A percentile compares a stretch with the other conserved stretches of the same genome.
Evolutionary conservation across 345 rosid species (phyloP).

Genomic region (Pseudoturritis turrita): DNA sequence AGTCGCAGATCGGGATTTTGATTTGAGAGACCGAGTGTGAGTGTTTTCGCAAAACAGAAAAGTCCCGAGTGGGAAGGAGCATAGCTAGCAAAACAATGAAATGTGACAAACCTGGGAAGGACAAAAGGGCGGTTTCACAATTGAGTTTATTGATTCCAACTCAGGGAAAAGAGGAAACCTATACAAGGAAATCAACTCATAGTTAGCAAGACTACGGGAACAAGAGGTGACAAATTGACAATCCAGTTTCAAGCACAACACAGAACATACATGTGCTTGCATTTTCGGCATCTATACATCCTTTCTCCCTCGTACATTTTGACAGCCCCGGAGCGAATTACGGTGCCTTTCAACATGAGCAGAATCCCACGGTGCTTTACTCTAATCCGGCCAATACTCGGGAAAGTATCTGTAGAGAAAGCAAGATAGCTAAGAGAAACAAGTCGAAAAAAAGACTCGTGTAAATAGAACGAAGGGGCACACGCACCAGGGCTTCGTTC

Average conservation of each 20-base stretch:
- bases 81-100: neutral
- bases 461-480: neutral
- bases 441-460: neutral
- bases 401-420: slow-evolving; percentile 61
- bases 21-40: neutral
- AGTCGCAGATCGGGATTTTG: too few species aligned
- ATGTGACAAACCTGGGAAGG: slow-evolving; percentile 68
- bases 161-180: slow-evolving; percentile 86
- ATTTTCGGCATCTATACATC: slow-evolving; percentile 75
- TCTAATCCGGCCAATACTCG: slow-evolving; percentile 75
- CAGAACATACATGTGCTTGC: slow-evolving; percentile 55
- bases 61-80: too few species aligned
- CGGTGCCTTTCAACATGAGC: slow-evolving; percentile 79
- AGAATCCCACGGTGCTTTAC: slow-evolving; percentile 85
- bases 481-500: slow-evolving; percentile 65
- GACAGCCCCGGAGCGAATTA: slow-evolving; percentile 77
- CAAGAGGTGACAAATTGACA: neutral
- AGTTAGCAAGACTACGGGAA: neutral
- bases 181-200: slow-evolving; percentile 21
- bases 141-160: slow-evolving; percentile 80
- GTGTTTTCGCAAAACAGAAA: neutral
- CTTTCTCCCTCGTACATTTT: slow-evolving; percentile 96
- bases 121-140: slow-evolving; percentile 68
- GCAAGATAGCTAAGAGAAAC: neutral
- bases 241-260: neutral